A percentile compares a stretch with the other conserved stretches of the same genome.
Conservation (phyloP, 2,329 filamentous ascomycete species). For the Beauveria pseudobassiana region DNA sequence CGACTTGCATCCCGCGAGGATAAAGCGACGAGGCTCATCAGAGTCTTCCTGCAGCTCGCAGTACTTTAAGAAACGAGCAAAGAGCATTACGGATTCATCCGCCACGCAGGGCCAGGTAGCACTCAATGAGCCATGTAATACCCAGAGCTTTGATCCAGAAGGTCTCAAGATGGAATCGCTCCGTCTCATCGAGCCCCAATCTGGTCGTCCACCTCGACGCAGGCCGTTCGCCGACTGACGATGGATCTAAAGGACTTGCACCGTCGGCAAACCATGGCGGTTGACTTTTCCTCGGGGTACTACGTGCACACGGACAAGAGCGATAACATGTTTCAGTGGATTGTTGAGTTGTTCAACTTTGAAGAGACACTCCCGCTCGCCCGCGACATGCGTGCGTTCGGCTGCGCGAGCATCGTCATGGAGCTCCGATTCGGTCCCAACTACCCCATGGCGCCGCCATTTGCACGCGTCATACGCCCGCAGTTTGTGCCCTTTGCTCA, state of each 20-base stretch:
- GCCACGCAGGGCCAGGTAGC: neutral
- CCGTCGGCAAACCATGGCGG: slow-evolving; percentile 53
- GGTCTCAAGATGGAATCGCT: neutral
- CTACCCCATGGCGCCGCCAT: slow-evolving; percentile 74
- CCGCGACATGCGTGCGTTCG: slow-evolving; percentile 59
- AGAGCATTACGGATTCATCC: too few relatives aligned
- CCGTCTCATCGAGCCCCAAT: slow-evolving; percentile 37
- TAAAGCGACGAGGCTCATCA: neutral
- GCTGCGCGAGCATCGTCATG: slow-evolving; percentile 62
- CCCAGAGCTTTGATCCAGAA: neutral
- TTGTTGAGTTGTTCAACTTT: slow-evolving; percentile 82
- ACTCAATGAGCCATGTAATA: neutral
- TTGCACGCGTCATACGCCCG: slow-evolving; percentile 75
- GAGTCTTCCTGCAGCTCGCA: neutral
- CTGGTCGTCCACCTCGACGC: slow-evolving; percentile 56
- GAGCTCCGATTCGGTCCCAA: slow-evolving; percentile 74
- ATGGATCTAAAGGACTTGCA: slow-evolving; percentile 56
- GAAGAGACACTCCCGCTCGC: slow-evolving; percentile 61
- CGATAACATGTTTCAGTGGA: slow-evolving; percentile 81
- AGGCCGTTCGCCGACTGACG: slow-evolving; percentile 48
- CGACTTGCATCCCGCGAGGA: neutral
- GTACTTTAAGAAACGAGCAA: neutral
- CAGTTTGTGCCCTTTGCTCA: slow-evolving; percentile 63
- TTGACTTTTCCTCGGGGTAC: slow-evolving; percentile 68
- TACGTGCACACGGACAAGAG: slow-evolving; percentile 63